These are phyloP conservation scores for Aristolochia contorta DNA, from an alignment of 164 flowering plant genomes.

Conservation along the genomic window DNA sequence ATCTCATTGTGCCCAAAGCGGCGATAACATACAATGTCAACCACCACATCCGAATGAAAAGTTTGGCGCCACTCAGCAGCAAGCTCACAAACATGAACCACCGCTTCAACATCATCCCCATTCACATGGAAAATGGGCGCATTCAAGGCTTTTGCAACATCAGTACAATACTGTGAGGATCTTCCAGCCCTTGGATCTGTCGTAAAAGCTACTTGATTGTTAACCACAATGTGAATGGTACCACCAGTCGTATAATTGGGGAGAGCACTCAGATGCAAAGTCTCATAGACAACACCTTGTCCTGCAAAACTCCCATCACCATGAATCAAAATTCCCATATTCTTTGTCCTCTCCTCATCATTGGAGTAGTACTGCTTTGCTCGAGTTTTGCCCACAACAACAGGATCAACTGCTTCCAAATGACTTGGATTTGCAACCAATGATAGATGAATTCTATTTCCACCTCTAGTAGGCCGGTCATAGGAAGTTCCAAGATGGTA, in stretches of 20 bases:
- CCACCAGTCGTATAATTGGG: constrained; percentile 98
- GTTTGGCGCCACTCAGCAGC: constrained; percentile 99
- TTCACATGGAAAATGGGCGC: constrained; percentile 96
- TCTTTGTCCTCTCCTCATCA: constrained; percentile 71
- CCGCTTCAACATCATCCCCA: constrained; percentile 96
- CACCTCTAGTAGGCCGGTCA: constrained; percentile 96
- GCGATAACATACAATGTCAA: constrained; percentile 91
- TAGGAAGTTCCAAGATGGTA: constrained; percentile 97
- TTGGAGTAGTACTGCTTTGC: constrained; percentile 89
- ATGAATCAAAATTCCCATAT: constrained; percentile 84
- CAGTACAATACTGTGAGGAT: constrained; percentile 95
- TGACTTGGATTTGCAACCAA: constrained; percentile 99
- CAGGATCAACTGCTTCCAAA: constrained; percentile 96
- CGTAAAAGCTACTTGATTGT: constrained; percentile 96
- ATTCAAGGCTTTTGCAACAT: constrained; percentile 93
- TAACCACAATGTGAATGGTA: constrained; percentile 92
- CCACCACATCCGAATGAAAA: constrained; percentile 97
- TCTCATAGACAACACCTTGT: constrained; percentile 97
- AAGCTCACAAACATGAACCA: constrained; percentile 93
- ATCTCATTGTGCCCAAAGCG: constrained; percentile 98
- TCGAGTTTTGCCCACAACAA: constrained; percentile 93
- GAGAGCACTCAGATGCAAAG: constrained; percentile 95
- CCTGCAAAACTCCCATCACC: constrained; percentile 99
- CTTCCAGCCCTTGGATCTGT: constrained; percentile 96
- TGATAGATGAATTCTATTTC: constrained; percentile 88